Conservation (phyloP, 441 rosid species). For the Manihot esculenta region DNA sequence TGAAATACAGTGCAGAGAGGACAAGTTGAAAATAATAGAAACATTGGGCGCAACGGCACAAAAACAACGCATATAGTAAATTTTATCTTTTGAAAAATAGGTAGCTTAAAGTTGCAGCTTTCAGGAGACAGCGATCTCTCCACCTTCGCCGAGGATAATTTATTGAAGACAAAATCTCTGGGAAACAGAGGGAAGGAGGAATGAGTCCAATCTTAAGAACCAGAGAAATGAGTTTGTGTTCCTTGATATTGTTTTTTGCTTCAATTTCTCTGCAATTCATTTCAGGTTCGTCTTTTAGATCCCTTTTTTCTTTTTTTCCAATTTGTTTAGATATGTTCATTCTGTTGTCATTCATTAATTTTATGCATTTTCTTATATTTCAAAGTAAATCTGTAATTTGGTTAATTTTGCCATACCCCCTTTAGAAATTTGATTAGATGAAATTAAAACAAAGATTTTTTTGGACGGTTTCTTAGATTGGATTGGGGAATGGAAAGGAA, state of each 20-base stretch:
- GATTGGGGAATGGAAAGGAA: background rate
- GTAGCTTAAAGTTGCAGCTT: slow-evolving; percentile 6
- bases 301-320: background rate
- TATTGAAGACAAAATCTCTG: background rate
- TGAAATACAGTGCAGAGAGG: too few relatives aligned
- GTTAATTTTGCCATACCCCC: background rate
- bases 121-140: slow-evolving; percentile 5
- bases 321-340: background rate
- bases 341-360: background rate
- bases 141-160: background rate
- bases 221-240: slow-evolving; percentile 32
- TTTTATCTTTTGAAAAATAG: background rate
- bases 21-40: too few relatives aligned
- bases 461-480: background rate
- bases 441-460: background rate
- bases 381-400: background rate
- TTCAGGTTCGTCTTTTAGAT: slow-evolving; percentile 52
- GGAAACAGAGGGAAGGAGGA: slow-evolving; percentile 21
- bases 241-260: slow-evolving; percentile 40
- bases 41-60: slow-evolving; percentile 8
- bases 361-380: background rate
- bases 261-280: slow-evolving; percentile 51
- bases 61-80: background rate
- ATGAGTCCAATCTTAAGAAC: slow-evolving; percentile 41
- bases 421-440: background rate